Evolutionary conservation across 2,329 filamentous ascomycete species (phyloP).

Genomic region (Pseudogymnoascus sp.): DNA sequence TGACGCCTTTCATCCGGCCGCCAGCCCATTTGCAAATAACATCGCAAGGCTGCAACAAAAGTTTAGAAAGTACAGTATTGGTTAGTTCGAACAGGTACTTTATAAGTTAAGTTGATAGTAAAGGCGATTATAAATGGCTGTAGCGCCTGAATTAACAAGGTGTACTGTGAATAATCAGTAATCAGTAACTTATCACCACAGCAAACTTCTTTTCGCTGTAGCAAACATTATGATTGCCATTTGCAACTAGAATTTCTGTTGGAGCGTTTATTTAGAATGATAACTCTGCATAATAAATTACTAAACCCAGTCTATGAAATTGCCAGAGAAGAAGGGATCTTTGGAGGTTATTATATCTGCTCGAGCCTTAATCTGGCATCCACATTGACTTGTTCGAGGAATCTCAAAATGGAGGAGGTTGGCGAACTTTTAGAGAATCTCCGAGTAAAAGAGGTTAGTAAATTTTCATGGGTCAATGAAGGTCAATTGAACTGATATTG

Average conservation of each 20-base stretch:
- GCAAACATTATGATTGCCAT: background rate
- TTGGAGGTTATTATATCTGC: background rate
- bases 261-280: background rate
- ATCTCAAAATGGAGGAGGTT: background rate
- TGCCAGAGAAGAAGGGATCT: background rate
- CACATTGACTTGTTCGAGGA: background rate
- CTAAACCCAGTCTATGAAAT: background rate
- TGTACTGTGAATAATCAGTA: too few relatives aligned
- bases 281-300: background rate
- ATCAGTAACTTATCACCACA: too few relatives aligned
- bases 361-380: background rate
- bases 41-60: background rate
- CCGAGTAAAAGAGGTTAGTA: background rate
- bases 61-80: background rate
- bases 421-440: background rate
- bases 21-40: background rate
- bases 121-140: background rate
- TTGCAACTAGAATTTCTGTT: background rate
- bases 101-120: background rate
- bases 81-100: background rate
- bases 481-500: background rate
- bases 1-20: background rate
- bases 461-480: background rate
- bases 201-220: background rate
- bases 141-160: background rate